phyloP scores from a whole-genome alignment of 2,329 filamentous ascomycete genomes.

The Fusarium acutatum region DNA sequence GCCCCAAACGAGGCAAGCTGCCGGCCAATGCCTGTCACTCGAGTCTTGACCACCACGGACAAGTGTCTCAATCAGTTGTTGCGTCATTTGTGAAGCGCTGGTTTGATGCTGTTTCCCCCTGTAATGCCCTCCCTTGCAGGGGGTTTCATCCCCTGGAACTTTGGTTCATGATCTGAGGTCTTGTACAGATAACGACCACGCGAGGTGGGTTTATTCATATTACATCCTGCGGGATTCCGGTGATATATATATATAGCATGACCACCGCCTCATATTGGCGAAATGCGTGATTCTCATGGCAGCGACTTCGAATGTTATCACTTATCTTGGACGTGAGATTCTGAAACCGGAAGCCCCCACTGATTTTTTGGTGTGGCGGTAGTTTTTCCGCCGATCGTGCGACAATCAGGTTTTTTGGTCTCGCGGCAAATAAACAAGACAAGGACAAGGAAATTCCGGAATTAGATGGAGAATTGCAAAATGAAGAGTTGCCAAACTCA shows the following conservation, averaged over 20 bases:
- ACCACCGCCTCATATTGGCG: background rate
- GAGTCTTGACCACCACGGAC: background rate
- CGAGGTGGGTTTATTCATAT: background rate
- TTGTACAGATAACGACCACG: background rate
- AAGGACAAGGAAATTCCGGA: background rate
- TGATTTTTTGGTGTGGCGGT: background rate
- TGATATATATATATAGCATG: background rate
- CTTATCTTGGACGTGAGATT: background rate
- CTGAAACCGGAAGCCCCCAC: constrained; percentile 13
- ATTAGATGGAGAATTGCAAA: constrained; percentile 9
- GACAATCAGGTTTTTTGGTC: constrained; percentile 22
- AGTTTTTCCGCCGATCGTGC: constrained; percentile 20
- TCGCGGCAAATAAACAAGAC: background rate
- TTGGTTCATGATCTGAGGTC: background rate
- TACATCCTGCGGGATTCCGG: background rate
- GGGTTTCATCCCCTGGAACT: background rate
- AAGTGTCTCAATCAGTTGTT: constrained; percentile 6
- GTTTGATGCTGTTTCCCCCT: background rate
- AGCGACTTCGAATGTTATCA: background rate
- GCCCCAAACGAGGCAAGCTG: constrained; percentile 25
- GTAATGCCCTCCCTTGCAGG: background rate
- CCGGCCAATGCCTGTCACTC: constrained; percentile 1
- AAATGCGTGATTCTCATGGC: background rate
- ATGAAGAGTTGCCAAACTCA: background rate
- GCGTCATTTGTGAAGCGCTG: constrained; percentile 17